phyloP scores from a whole-genome alignment of 2,329 filamentous ascomycete species.

The Chaetomium strumarium region DNA sequence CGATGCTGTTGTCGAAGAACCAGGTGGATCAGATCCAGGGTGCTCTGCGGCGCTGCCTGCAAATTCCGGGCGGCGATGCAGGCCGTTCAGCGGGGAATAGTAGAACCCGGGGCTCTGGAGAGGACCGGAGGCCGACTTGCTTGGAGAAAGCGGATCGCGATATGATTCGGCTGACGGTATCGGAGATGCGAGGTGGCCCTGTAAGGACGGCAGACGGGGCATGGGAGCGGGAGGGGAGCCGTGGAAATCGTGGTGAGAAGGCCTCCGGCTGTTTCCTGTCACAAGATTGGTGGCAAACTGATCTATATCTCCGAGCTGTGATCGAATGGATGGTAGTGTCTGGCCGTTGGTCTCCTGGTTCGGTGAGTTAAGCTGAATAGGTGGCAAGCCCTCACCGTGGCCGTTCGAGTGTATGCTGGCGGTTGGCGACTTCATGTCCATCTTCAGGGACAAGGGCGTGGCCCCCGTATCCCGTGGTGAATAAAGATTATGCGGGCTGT shows the following conservation, averaged over 20 bases:
- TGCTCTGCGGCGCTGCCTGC: constrained; percentile 41
- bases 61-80: constrained; percentile 38
- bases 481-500: constrained; percentile 21
- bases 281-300: constrained; percentile 21
- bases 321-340: constrained; percentile 36
- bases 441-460: constrained; percentile 15
- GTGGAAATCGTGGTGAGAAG: constrained; percentile 24
- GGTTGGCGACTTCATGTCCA: constrained; percentile 21
- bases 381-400: constrained; percentile 26
- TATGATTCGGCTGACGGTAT: constrained; percentile 42
- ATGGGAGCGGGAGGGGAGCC: constrained; percentile 32
- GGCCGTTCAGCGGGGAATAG: constrained; percentile 29
- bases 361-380: constrained; percentile 35
- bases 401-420: constrained; percentile 20
- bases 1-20: constrained; percentile 37
- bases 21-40: constrained; percentile 30
- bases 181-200: constrained; percentile 39
- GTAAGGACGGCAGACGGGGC: constrained; percentile 30
- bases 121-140: constrained; percentile 33
- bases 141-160: constrained; percentile 45
- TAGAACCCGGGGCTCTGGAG: constrained; percentile 34
- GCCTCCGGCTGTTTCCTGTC: constrained; percentile 27
- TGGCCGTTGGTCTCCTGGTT: constrained; percentile 34
- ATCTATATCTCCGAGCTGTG: constrained; percentile 31
- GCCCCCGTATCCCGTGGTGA: constrained; percentile 18